Conservation (phyloP, 306 rosid genomes). For the Vachellia pachyceras region DNA sequence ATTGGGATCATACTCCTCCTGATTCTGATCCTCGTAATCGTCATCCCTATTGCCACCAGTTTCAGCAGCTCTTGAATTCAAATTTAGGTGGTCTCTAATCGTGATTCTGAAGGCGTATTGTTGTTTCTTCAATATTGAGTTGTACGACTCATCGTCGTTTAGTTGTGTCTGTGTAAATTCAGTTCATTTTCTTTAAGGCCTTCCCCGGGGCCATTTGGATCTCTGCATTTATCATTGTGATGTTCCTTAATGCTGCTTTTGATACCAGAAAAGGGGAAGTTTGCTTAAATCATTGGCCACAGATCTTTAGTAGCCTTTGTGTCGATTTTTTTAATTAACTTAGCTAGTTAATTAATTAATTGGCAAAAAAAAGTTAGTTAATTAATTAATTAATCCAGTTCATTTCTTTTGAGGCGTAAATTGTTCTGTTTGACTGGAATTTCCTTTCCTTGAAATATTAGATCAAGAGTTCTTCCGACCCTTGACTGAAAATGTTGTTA, state of each 20-base stretch:
- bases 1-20: slow-evolving; percentile 63
- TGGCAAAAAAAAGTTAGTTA: too few species aligned
- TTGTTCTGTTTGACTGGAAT: background rate
- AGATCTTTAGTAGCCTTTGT: too few species aligned
- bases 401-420: background rate
- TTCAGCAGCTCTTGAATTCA: slow-evolving; percentile 52
- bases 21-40: slow-evolving; percentile 59
- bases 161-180: background rate
- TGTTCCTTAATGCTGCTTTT: too few species aligned
- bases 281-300: background rate
- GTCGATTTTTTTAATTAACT: too few species aligned
- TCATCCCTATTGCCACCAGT: slow-evolving; percentile 69
- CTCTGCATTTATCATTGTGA: background rate
- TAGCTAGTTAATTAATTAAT: too few species aligned
- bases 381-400: background rate
- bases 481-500: too few species aligned
- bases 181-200: background rate
- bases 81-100: background rate
- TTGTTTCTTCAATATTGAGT: background rate
- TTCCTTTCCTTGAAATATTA: background rate
- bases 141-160: slow-evolving; percentile 25
- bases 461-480: too few species aligned
- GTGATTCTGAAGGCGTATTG: background rate
- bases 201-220: background rate
- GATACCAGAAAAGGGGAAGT: background rate